Percentiles rank a stretch among this genome's conserved stretches.
Conservation (phyloP, 805 yeast species). For the Wickerhamiella sorbophila region DNA sequence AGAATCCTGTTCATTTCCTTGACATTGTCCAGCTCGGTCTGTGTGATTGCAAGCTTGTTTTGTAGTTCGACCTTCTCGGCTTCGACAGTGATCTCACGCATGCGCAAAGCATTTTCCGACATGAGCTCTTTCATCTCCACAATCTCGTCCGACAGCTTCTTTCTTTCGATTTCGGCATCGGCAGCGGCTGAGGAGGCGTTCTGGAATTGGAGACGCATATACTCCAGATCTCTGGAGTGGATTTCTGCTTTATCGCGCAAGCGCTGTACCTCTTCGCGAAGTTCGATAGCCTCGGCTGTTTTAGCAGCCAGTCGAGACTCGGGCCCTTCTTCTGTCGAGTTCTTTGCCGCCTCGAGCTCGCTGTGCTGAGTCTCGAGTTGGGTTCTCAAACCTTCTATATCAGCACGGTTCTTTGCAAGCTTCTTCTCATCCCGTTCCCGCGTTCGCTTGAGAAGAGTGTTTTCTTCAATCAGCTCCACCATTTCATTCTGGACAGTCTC, state of each 20-base stretch:
- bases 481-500: neutral
- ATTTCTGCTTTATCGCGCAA: slow-evolving; percentile 31
- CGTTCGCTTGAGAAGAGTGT: neutral
- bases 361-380: neutral
- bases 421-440: neutral
- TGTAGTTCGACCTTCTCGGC: neutral
- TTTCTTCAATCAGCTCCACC: neutral
- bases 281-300: slow-evolving; percentile 8
- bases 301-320: neutral
- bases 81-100: neutral
- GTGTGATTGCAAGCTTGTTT: neutral
- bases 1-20: neutral
- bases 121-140: slow-evolving; percentile 27
- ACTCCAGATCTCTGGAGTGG: slow-evolving; percentile 24
- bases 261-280: slow-evolving; percentile 29
- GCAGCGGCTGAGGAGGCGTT: slow-evolving; percentile 22
- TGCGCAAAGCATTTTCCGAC: neutral
- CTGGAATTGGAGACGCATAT: slow-evolving; percentile 29
- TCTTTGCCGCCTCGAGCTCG: neutral
- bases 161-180: slow-evolving; percentile 12
- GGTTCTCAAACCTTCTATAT: neutral
- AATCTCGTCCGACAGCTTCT: slow-evolving; percentile 18
- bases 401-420: neutral
- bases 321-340: neutral
- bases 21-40: neutral